These are phyloP conservation scores for Cryptosporidium ubiquitum DNA, from an alignment of 169 alveolate genomes.

Conservation along the genomic window DNA sequence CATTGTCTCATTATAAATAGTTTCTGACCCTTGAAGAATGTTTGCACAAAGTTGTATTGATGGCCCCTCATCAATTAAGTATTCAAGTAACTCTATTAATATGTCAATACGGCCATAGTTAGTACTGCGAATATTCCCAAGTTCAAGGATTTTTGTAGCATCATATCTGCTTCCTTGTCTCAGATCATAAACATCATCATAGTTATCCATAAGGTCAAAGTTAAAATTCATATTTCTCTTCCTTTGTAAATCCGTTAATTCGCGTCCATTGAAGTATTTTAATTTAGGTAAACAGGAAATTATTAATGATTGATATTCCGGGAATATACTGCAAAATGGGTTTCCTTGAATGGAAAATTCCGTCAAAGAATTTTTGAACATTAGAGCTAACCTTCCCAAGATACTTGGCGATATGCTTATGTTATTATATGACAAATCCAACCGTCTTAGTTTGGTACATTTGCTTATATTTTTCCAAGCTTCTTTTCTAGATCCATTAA, in stretches of 20 bases:
- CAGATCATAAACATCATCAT: slow-evolving; percentile 60
- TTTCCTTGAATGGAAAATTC: slow-evolving; percentile 24
- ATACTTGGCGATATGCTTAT: slow-evolving; percentile 35
- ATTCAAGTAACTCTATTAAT: slow-evolving; percentile 23
- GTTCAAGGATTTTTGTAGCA: slow-evolving; percentile 21
- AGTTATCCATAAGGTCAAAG: slow-evolving; percentile 8
- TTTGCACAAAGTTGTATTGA: slow-evolving; percentile 40
- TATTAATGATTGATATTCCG: slow-evolving; percentile 53
- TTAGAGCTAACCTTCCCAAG: not conserved
- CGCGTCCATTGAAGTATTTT: slow-evolving; percentile 20
- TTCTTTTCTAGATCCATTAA: not conserved
- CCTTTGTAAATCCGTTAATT: slow-evolving; percentile 1
- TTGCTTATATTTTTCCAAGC: slow-evolving; percentile 31
- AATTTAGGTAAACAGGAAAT: slow-evolving; percentile 21
- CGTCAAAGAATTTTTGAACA: slow-evolving; percentile 23
- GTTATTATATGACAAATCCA: slow-evolving; percentile 41
- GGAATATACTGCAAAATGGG: slow-evolving; percentile 55
- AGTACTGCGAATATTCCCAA: not conserved
- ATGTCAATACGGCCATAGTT: slow-evolving; percentile 46
- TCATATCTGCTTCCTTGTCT: slow-evolving; percentile 61
- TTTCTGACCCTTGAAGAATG: slow-evolving; percentile 57
- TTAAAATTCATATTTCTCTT: slow-evolving; percentile 25
- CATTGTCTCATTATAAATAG: slow-evolving; percentile 62
- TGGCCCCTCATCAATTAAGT: slow-evolving; percentile 48
- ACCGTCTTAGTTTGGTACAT: slow-evolving; percentile 14